Conservation (phyloP, 163 green algal species). For the Chloroidium sp. region DNA sequence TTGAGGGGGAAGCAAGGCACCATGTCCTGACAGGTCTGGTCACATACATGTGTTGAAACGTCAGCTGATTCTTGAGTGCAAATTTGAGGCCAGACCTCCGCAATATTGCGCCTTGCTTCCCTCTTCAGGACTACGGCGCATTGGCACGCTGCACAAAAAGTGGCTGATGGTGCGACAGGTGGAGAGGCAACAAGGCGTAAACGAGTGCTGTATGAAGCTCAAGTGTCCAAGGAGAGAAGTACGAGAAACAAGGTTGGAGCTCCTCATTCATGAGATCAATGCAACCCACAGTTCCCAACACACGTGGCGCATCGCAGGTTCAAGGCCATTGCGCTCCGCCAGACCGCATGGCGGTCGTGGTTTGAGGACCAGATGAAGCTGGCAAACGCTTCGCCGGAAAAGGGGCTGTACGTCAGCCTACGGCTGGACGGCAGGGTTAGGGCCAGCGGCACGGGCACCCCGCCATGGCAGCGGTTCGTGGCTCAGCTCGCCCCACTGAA, state of each 20-base stretch:
- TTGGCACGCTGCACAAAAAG: background rate
- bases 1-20: no score
- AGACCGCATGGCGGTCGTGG: conserved; percentile 56
- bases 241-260: background rate
- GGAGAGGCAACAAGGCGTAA: no score
- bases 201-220: background rate
- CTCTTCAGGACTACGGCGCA: background rate
- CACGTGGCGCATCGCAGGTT: conserved; percentile 18
- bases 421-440: conserved; percentile 69
- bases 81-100: background rate
- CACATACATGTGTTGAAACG: background rate
- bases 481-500: conserved; percentile 57
- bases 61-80: background rate
- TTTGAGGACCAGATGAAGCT: conserved; percentile 58
- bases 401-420: conserved; percentile 71
- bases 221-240: background rate
- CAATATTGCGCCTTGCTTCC: background rate
- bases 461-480: conserved; percentile 56
- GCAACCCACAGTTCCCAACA: background rate
- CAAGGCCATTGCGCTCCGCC: conserved; percentile 35
- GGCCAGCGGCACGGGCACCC: conserved; percentile 44
- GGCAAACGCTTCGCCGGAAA: conserved; percentile 34
- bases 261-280: background rate
- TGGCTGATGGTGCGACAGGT: background rate
- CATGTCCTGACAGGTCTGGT: no score